phyloP scores from a whole-genome alignment of 345 rosid genomes.

The Melaleuca quinquenervia region DNA sequence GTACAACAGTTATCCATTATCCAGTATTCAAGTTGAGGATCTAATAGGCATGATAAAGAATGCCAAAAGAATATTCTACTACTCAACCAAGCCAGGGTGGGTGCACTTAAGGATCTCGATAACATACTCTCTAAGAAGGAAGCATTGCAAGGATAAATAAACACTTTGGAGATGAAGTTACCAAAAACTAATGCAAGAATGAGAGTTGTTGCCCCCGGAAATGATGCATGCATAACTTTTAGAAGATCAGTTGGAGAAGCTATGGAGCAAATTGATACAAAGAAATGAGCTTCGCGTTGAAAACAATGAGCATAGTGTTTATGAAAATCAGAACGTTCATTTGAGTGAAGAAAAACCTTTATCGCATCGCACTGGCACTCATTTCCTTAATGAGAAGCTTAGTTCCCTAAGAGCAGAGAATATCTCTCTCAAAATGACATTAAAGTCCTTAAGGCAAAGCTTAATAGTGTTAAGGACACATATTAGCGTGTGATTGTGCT shows the following conservation, averaged over 20 bases:
- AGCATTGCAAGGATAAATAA: constrained; percentile 65
- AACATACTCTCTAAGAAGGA: constrained; percentile 64
- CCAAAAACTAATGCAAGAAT: constrained; percentile 86
- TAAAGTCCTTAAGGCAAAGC: constrained; percentile 46
- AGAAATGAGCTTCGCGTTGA: constrained; percentile 13
- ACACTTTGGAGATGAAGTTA: constrained; percentile 52
- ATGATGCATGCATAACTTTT: constrained; percentile 58
- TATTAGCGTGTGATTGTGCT: constrained; percentile 52
- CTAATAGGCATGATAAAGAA: constrained; percentile 65
- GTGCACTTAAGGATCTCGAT: constrained; percentile 65
- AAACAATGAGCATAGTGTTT: constrained; percentile 4
- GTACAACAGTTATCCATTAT: constrained; percentile 13
- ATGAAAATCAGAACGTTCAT: constrained; percentile 6
- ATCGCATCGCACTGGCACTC: constrained; percentile 19
- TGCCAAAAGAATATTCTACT: constrained; percentile 77
- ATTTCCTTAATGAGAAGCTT: constrained; percentile 53
- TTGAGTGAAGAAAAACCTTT: constrained; percentile 10
- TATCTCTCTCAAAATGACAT: constrained; percentile 46
- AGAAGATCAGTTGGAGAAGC: constrained; percentile 63
- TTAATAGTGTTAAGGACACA: constrained; percentile 38
- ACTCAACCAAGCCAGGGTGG: constrained; percentile 74
- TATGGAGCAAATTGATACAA: constrained; percentile 37
- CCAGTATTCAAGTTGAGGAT: constrained; percentile 49
- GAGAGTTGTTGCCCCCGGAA: constrained; percentile 57
- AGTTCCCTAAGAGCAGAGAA: constrained; percentile 57